Evolutionary conservation across 495 filamentous ascomycete genomes (phyloP).

Genomic region (Lasiosphaeris hirsuta): DNA sequence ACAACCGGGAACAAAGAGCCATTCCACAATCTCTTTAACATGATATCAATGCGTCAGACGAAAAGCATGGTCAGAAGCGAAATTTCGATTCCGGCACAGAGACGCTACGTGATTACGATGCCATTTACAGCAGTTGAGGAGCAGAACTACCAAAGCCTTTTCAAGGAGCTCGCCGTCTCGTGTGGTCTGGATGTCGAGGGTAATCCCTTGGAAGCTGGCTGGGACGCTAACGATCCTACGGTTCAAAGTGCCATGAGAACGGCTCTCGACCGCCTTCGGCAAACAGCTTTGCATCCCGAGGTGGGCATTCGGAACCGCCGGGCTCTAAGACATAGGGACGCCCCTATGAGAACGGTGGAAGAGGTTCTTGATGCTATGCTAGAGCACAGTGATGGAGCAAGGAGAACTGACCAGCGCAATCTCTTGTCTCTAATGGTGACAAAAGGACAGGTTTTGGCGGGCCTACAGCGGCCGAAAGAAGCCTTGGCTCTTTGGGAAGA

Average conservation of each 20-base stretch:
- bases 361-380: constrained; percentile 89
- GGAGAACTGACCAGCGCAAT: constrained; percentile 63
- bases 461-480: constrained; percentile 47
- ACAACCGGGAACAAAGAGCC: constrained; percentile 54
- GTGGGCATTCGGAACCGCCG: constrained; percentile 65
- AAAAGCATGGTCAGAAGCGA: constrained; percentile 77
- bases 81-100: constrained; percentile 68
- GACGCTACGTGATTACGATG: constrained; percentile 79
- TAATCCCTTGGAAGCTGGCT: constrained; percentile 53
- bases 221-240: constrained; percentile 57
- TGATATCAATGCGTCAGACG: constrained; percentile 76
- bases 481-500: constrained; percentile 66
- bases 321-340: constrained; percentile 60
- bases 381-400: constrained; percentile 64
- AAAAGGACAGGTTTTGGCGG: constrained; percentile 72
- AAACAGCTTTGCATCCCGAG: constrained; percentile 83
- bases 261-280: constrained; percentile 59
- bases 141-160: constrained; percentile 73
- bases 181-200: constrained; percentile 65
- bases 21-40: constrained; percentile 63
- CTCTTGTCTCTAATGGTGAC: constrained; percentile 58
- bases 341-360: constrained; percentile 70
- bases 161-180: constrained; percentile 66
- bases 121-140: constrained; percentile 88
- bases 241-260: constrained; percentile 60